Conservation (phyloP, 176 grass and related monocot species). For the Poa pratensis region DNA sequence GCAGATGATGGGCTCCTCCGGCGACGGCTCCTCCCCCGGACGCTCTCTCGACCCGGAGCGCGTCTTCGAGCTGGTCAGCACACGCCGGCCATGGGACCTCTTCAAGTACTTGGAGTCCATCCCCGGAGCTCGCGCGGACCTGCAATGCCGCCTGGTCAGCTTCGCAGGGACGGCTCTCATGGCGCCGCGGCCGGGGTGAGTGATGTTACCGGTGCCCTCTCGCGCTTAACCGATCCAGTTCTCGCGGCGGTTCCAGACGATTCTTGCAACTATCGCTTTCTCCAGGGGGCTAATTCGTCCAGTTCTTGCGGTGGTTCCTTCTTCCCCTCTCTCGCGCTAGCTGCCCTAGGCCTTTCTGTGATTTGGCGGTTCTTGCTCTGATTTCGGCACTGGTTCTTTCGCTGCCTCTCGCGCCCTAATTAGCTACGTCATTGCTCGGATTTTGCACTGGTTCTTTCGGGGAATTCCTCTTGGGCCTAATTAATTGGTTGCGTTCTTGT, state of each 20-base stretch:
- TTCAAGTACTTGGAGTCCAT: neutral
- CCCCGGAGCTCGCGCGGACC: slow-evolving; percentile 9
- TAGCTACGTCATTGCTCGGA: neutral
- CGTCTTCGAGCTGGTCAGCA: neutral
- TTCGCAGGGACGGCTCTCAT: neutral
- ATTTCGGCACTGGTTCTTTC: neutral
- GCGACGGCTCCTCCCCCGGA: too few species aligned
- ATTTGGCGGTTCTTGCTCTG: slow-evolving; percentile 1
- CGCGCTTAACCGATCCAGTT: neutral
- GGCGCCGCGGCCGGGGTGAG: slow-evolving; percentile 2
- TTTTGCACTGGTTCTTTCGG: neutral
- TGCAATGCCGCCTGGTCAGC: slow-evolving; percentile 10
- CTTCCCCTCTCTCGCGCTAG: too few species aligned
- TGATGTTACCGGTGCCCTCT: neutral
- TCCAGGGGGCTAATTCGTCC: neutral
- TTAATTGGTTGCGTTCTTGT: neutral
- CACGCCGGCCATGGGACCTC: neutral
- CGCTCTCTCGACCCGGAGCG: neutral
- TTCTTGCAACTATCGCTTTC: neutral
- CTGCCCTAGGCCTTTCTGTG: neutral
- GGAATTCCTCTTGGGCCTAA: neutral
- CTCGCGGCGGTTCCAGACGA: neutral
- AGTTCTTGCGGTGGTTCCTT: neutral
- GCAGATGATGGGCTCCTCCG: slow-evolving; percentile 31
- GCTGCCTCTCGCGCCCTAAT: neutral